These are phyloP conservation scores for Talaromyces islandicus DNA, from an alignment of 2,329 filamentous ascomycete species.

Conservation along the genomic window DNA sequence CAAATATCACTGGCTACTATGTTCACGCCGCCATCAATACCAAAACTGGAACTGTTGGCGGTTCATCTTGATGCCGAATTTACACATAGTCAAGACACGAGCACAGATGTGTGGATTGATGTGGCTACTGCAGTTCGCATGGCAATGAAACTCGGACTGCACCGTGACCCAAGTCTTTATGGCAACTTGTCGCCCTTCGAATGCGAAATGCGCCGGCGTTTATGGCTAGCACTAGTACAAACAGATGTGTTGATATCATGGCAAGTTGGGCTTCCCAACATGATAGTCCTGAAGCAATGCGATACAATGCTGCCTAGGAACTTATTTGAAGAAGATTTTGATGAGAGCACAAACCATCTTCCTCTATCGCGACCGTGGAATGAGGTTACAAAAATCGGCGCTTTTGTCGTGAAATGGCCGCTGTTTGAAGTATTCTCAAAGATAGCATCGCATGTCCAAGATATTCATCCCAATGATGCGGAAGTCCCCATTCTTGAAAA, in stretches of 20 bases:
- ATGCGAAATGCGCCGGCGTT: slow-evolving; percentile 44
- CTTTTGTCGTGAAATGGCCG: slow-evolving; percentile 33
- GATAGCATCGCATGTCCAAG: slow-evolving; percentile 28
- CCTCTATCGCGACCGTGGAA: slow-evolving; percentile 48
- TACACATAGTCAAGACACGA: slow-evolving; percentile 48
- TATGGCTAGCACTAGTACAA: slow-evolving; percentile 41
- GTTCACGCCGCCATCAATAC: slow-evolving; percentile 49
- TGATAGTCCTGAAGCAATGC: slow-evolving; percentile 54
- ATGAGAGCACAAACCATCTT: slow-evolving; percentile 42
- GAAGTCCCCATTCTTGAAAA: slow-evolving; percentile 48
- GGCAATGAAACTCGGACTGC: slow-evolving; percentile 56
- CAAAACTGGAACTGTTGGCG: slow-evolving; percentile 52
- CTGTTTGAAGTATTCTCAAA: slow-evolving; percentile 28
- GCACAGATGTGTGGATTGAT: slow-evolving; percentile 50
- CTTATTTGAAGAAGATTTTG: slow-evolving; percentile 55
- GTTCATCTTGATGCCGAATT: slow-evolving; percentile 54
- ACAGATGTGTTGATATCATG: slow-evolving; percentile 57
- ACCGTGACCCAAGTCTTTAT: slow-evolving; percentile 51
- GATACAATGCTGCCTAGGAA: slow-evolving; percentile 54
- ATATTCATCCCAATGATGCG: slow-evolving; percentile 46
- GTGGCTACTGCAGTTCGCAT: slow-evolving; percentile 51
- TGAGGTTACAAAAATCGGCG: slow-evolving; percentile 47
- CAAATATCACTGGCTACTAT: slow-evolving; percentile 54
- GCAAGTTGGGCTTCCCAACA: slow-evolving; percentile 57
- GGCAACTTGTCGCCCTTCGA: slow-evolving; percentile 48